Evolutionary conservation across 2,329 filamentous ascomycete species (phyloP), one percentile per base, ranked within the genome.

Genomic region (Botrytis byssoidea): DNA sequence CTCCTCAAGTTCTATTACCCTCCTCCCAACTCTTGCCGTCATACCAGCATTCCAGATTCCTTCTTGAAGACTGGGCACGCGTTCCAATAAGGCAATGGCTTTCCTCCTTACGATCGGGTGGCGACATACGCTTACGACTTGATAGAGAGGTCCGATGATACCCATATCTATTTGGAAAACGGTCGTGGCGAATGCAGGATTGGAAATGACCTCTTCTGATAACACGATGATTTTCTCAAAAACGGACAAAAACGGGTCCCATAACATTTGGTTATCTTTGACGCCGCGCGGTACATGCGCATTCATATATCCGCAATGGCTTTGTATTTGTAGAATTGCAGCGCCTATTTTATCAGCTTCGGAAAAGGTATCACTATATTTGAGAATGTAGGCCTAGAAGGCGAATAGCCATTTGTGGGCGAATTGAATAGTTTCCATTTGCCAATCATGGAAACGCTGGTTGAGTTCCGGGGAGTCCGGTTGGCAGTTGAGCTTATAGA

Each of bases 121-220:
- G 25, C 48, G 48, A 77, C 89, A 91, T 77, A 90, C 90, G 16
- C 88, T 89, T 12, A 88, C 89, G 25, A 90, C 87, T 9, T 91
- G 86, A 75, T 88, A 91, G 1, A 92, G 83, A 0, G 88, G 88
- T 7, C 88, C 86, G 5, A 91, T 85, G 72, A 91, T 88, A 44
- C 88, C 89, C 20, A 67, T 68, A 22, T 75, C 71, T 37, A 67
- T 40, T 25, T 73, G 60, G 14, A 76, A 60, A 14, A 35, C 4
- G 2, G 10, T 22, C 1, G 14, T 42, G 22, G 20, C 12, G 29
- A 72, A 72, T n/a, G 29, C 48, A 18, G 70, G 37, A 37, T 51
- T n/a, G 29, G 40, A n/a, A 18, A 73, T 40, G 9, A 76, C 60
- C 16, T 75, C 48, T 10, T 48, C 72, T 10, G 87, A 88, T n/a